Percentiles rank a stretch among this genome's conserved stretches.
Conservation (phyloP, 805 yeast species). For the Grigorovia transvaalensis region DNA sequence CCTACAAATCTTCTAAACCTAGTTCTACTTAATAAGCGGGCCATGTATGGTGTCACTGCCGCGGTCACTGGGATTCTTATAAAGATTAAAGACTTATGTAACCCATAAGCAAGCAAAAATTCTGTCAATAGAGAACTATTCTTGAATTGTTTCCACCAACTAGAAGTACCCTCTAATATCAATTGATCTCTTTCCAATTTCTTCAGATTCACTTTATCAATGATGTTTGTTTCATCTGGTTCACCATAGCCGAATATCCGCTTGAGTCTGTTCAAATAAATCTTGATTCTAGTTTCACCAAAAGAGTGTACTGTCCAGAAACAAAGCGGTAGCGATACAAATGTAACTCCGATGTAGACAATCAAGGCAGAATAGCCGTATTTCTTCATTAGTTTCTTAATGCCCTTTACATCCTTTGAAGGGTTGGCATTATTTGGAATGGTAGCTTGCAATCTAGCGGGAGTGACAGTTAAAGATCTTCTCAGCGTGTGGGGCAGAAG, state of each 20-base stretch:
- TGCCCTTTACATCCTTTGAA: slow-evolving; percentile 14
- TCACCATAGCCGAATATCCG: slow-evolving; percentile 54
- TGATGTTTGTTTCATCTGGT: slow-evolving; percentile 30
- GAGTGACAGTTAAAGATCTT: not conserved
- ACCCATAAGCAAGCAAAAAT: slow-evolving; percentile 80
- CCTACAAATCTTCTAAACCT: slow-evolving; percentile 52
- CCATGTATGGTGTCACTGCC: slow-evolving; percentile 78
- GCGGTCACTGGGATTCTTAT: slow-evolving; percentile 85
- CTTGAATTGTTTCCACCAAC: slow-evolving; percentile 22
- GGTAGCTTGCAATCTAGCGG: not conserved
- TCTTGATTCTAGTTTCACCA: slow-evolving; percentile 73
- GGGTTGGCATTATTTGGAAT: not conserved
- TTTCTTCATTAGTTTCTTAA: slow-evolving; percentile 60
- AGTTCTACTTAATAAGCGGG: slow-evolving; percentile 52
- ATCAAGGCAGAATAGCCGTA: slow-evolving; percentile 90
- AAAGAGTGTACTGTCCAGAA: slow-evolving; percentile 72
- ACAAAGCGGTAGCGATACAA: slow-evolving; percentile 74
- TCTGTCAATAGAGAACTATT: slow-evolving; percentile 58
- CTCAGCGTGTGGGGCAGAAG: not conserved
- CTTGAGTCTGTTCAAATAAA: slow-evolving; percentile 52
- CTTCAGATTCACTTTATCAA: slow-evolving; percentile 28
- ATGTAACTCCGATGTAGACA: slow-evolving; percentile 64
- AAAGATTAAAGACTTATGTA: slow-evolving; percentile 79
- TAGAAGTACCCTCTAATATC: slow-evolving; percentile 7
- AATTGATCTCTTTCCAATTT: slow-evolving; percentile 17